Base-by-base conservation (phyloP, 495 filamentous ascomycete genomes). In the Terfezia claveryi region DNA sequence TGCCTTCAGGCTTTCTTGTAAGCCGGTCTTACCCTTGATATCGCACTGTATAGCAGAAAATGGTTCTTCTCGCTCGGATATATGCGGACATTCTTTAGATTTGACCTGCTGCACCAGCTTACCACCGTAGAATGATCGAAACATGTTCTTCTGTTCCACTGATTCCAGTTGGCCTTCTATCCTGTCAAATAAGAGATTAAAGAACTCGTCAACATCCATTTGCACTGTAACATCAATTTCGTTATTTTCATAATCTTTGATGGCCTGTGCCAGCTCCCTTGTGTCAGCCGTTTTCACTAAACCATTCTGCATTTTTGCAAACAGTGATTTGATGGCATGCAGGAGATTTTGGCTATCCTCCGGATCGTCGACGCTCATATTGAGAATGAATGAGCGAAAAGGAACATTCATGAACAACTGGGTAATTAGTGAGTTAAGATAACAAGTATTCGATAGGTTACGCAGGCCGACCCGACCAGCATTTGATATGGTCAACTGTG, bases 171-270 rank as follows among this genome's bases (percentile, higher is more conserved):
- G 85, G 7, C 79, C 77, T 64, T 99, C 92, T 77, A 85, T 87
- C 36, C 86, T 76, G 61, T 94, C 87, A 61, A 95, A 91, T 0
- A 96, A 73, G 20, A 92, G 73, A 61, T 91, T 93, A 69, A 91
- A 96, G 66, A 96, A 99, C 63, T 94, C 87, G 59, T 96, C 92
- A 12, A 94, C 92, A 64, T 99, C 91, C 85, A 96, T 95, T 64
- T 96, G 92, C 44, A 84, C 74, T 17, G 78, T 79, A 27, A 89
- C 79, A 67, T 96, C 87, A 52, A 96, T 88, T n/a, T 75, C 72
- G 16, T 79, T 72, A 51, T 87, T 82, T 32, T 93, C 87, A 59
- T 91, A 89, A 0, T 83, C 91, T 54, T 76, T 79, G 61, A 95
- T 83, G 37, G 76, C 77, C 20, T 73, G 72, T 32, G 89, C 85